Evolutionary conservation across 768 basidiomycete genomes (phyloP), one percentile per base, ranked within the genome.

Genomic region (Russula griseocarnosa): DNA sequence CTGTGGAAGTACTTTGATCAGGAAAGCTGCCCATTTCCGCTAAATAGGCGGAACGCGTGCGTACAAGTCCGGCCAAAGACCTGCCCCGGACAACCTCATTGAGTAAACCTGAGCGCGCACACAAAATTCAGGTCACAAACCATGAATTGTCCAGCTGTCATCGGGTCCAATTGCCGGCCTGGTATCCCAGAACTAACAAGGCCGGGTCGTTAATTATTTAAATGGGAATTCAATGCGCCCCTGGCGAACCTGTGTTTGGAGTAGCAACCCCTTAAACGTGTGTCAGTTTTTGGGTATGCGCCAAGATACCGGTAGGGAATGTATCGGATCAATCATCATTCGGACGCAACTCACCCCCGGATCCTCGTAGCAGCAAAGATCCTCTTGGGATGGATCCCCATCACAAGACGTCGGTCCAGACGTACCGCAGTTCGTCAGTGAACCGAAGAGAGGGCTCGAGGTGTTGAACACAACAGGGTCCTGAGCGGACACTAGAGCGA

Each of bases 71-170:
- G 85, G 84, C 87, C 86, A 88, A 47, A 87, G 76, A 63, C 86
- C 86, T 83, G 62, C 22, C 26, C 38, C 14, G 16, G 16, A 18
- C 5, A 66, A 34, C 24, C 14, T 32, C 56, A 6, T 66, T 68
- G 44, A 67, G 58, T 22, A 56, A 69, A 26, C 30, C 8, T 5
- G 22, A 14, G 11, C 24, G 20, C 16, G 14, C 38, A n/a, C 2
- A n/a, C 1, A 16, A 18, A 20, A 47, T 16, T 30, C n/a, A 30
- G 14, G 34, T 18, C n/a, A 68, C 80, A 53, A 62, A 84, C 88
- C 86, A 59, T 88, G 88, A 62, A 89, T 85, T 1, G 87, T 90
- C 87, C 88, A 90, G 69, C 83, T 85, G 69, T 86, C 68, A 11
- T 71, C 72, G 6, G 88, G 88, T 13, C 88, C 87, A 22, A 82